Base-by-base conservation (phyloP, 768 basidiomycete species). In the Mrakia frigida region DNA sequence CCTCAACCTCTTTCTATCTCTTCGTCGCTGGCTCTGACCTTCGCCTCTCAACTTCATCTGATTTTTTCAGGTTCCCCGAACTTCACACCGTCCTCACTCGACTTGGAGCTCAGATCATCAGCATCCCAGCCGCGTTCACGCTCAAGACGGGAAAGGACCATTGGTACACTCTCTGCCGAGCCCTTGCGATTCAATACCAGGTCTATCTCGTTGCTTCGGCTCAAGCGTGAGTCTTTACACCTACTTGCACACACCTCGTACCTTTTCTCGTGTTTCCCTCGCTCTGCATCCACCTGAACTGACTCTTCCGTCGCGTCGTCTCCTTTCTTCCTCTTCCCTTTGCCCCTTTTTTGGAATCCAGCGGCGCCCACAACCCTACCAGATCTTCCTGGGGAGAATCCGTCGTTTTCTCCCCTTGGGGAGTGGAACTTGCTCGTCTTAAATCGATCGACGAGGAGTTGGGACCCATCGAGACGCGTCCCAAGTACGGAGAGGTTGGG, bases 71-170 rank as follows among this genome's bases (percentile, higher is more conserved):
- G 28, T 83, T 82, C 73, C 82, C 82, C 11, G 82, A 83, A 70
- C 73, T 81, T 31, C 81, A 81, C 43, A 73, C 78, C 28, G 80
- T 81, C 18, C 69, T 82, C 37, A 78, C 78, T 6, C 61, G 79
- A 33, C 70, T 75, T 11, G 82, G 82, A 5, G 82, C 82, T 0
- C 78, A 80, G 35, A 78, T 80, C 41, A 70, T 83, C 70, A 35
- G 80, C 4, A 78, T 83, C 60, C 82, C 82, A 39, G 80, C 80
- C 13, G 82, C 82, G 13, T 83, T 83, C 76, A 82, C 80, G 10
- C 78, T 83, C 33, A 81, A 80, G 65, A 83, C 82, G 3, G 82
- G 82, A 28, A 70, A 78, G 25, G 82, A 82, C 77, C 82, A 83
- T 69, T 83, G 82, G 82, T 59, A 78, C 80, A 78, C 79, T 79